Conservation (phyloP, 1,139 yeast species). For the Kurtzmaniella quercitrusa region DNA sequence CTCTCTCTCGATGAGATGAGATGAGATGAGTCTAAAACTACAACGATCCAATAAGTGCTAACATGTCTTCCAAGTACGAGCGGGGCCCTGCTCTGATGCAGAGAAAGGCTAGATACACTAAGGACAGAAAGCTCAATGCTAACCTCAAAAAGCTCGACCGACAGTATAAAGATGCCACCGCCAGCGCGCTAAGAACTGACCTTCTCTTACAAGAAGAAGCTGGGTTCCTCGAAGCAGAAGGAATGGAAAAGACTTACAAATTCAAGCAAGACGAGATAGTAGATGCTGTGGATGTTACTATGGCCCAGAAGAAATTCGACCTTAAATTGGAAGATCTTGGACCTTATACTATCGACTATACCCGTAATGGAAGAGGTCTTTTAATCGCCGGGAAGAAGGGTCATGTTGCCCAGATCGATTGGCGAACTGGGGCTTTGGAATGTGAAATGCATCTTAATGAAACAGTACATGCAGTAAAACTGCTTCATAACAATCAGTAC, state of each 20-base stretch:
- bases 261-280: constrained; percentile 78
- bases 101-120: constrained; percentile 26
- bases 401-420: constrained; percentile 92
- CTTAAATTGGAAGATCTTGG: constrained; percentile 76
- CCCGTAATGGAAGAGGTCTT: constrained; percentile 82
- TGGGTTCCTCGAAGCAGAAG: constrained; percentile 89
- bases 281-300: constrained; percentile 72
- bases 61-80: constrained; percentile 16
- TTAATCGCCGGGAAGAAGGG: constrained; percentile 88
- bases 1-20: neutral
- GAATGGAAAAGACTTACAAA: constrained; percentile 86
- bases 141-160: constrained; percentile 64
- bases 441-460: constrained; percentile 85
- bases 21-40: neutral
- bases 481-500: constrained; percentile 85
- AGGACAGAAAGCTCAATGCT: constrained; percentile 61
- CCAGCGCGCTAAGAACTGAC: constrained; percentile 83
- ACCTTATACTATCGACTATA: constrained; percentile 78
- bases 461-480: constrained; percentile 85
- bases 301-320: constrained; percentile 72
- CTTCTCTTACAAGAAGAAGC: constrained; percentile 76
- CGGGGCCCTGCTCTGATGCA: constrained; percentile 16
- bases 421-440: constrained; percentile 81
- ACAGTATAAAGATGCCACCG: constrained; percentile 72
- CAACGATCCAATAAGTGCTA: neutral